Base-by-base conservation (phyloP, 495 filamentous ascomycete genomes). In the Trichocladium antarcticum region DNA sequence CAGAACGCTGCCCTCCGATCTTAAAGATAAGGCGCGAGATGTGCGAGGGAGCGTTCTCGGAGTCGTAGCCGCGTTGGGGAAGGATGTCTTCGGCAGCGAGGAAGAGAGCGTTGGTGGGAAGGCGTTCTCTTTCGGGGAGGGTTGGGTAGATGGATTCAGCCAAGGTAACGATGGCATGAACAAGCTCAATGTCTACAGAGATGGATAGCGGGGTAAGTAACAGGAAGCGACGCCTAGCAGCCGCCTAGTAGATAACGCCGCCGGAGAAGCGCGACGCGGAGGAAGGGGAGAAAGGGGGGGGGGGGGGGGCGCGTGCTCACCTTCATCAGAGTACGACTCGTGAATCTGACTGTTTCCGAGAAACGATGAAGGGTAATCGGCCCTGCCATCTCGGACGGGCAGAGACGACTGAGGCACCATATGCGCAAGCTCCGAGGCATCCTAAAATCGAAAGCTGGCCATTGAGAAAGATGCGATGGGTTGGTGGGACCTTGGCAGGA, bases 11-110 rank as follows among this genome's bases (percentile, higher is more conserved):
- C 16, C 78, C 80, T 34, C 86, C 85, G 68, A 95, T 81, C 64
- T 82, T 84, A 62, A 93, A 82, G 50, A 95, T 64, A 61, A 89
- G 80, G 61, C 83, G 79, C 65, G 86, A 74, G 57, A 85, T 86
- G 45, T 80, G 73, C 56, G 77, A 78, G 57, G 62, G 62, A 3
- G 89, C 83, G 54, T 86, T 76, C 51, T 85, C 81, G 29, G 78
- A 71, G 52, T 87, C 72, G 53, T 81, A 65, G 51, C 79, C 82
- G 72, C 83, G 67, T 57, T 80, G 71, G 3, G 73, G 73, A 36
- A 92, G 74, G 22, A 86, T 72, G 48, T 77, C 68, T 55, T 93
- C 82, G 57, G 92, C 92, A 29, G 86, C 84, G 15, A 74, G 70
- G 66, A 89, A 94, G 22, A 94, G 74, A 16, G 86, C 85, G 64